phyloP scores from a whole-genome alignment of 768 basidiomycete genomes.

The Tulasnella calospora region DNA sequence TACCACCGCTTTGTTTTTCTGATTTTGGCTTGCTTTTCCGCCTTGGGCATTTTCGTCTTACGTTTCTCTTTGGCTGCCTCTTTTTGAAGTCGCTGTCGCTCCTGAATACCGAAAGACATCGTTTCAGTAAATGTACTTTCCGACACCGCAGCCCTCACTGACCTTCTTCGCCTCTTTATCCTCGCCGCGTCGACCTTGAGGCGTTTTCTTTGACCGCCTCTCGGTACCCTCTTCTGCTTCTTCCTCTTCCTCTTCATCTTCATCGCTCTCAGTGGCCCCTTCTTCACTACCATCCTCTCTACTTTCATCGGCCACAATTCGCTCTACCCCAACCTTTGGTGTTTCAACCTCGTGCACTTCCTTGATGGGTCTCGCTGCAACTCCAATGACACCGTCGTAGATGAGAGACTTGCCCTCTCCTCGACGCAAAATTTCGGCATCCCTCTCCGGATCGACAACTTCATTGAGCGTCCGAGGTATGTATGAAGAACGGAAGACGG shows the following conservation, averaged over 20 bases:
- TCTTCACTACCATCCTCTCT: slow-evolving; percentile 31
- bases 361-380: slow-evolving; percentile 39
- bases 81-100: slow-evolving; percentile 86
- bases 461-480: slow-evolving; percentile 91
- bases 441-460: slow-evolving; percentile 91
- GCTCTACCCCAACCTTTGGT: slow-evolving; percentile 28
- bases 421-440: slow-evolving; percentile 65
- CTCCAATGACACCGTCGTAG: slow-evolving; percentile 77
- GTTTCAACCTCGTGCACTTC: slow-evolving; percentile 25
- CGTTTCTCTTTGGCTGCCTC: slow-evolving; percentile 82
- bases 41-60: slow-evolving; percentile 91
- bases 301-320: slow-evolving; percentile 37
- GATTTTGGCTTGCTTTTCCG: slow-evolving; percentile 83
- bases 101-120: slow-evolving; percentile 47
- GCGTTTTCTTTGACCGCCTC: slow-evolving; percentile 49
- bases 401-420: slow-evolving; percentile 74
- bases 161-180: slow-evolving; percentile 90
- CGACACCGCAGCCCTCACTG: neutral
- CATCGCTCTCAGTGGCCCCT: neutral
- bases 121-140: slow-evolving; percentile 27
- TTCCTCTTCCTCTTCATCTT: neutral
- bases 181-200: slow-evolving; percentile 87
- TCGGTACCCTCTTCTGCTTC: slow-evolving; percentile 32
- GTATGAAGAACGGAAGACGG: slow-evolving; percentile 82
- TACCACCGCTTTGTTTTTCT: slow-evolving; percentile 40